These are phyloP conservation scores for Dictyostelium brefeldianum DNA, from an alignment of 78 protist genomes.

Conservation along the genomic window DNA sequence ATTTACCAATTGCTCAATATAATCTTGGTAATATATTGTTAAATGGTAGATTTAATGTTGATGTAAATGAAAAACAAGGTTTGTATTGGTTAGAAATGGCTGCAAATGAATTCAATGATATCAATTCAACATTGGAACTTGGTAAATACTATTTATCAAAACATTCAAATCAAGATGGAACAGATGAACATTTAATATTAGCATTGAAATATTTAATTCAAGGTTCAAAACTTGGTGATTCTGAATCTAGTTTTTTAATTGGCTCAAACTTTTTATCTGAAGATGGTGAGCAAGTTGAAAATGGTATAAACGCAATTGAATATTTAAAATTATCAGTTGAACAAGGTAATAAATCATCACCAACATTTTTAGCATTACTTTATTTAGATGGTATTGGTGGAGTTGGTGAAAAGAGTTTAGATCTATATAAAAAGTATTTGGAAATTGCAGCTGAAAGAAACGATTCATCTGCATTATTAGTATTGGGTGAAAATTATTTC, in stretches of 20 bases:
- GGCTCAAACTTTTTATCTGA: constrained; percentile 18
- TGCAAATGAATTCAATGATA: background rate
- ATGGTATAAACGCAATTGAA: background rate
- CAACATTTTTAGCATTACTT: constrained; percentile 35
- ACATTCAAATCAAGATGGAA: background rate
- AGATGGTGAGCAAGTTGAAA: background rate
- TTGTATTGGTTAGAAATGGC: constrained; percentile 60
- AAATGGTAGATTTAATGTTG: constrained; percentile 30
- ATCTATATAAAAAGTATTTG: background rate
- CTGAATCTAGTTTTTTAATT: constrained; percentile 27
- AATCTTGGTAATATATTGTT: constrained; percentile 43
- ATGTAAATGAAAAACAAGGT: constrained; percentile 31
- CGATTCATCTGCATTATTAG: constrained; percentile 26
- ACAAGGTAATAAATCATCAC: constrained; percentile 43
- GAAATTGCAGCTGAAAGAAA: constrained; percentile 12
- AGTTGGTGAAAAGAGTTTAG: background rate
- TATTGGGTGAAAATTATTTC: constrained; percentile 61
- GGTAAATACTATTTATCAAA: constrained; percentile 8
- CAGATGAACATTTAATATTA: background rate
- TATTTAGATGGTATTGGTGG: constrained; percentile 39
- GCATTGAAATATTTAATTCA: background rate
- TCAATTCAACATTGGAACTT: constrained; percentile 34
- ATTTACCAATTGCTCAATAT: constrained; percentile 38
- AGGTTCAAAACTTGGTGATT: constrained; percentile 18
- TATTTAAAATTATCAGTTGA: constrained; percentile 23